Base-by-base conservation (phyloP, 305 asterid genomes). In the Stenogyne calaminthoides region DNA sequence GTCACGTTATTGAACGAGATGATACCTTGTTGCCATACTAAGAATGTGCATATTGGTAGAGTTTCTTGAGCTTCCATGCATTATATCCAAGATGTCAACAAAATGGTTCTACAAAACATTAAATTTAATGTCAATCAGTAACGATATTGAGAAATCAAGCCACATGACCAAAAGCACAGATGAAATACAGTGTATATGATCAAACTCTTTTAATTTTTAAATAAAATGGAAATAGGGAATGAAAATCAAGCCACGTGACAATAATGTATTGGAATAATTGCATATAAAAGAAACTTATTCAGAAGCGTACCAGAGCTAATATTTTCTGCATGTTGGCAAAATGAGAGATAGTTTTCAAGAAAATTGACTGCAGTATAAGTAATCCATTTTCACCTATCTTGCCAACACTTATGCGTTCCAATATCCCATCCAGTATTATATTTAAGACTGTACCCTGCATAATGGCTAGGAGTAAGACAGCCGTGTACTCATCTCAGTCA, bases 11-110 rank as follows among this genome's bases (percentile, higher is more conserved):
- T 29, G 72, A 66, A 36, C 8, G 42, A 67, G 72, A 60, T 32
- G 27, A 47, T 85, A 92, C 98, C 94, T 82, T 67, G 85, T 80
- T 46, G 91, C 95, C 78, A 86, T 81, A 62, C 77, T 84, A 77
- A 92, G 98, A 73, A 92, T 77, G 70, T 80, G 89, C 77, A 80
- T 65, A 68, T 80, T 84, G 81, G 89, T 71, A 39, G 80, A 76
- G 83, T 83, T 87, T 86, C 91, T 86, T 78, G 95, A 77, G 82
- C 89, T 85, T 87, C 97, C 98, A 69, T 73, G 84, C 92, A 82
- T 85, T 88, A 81, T 51, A 71, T 89, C 92, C 81, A 92, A 80
- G 80, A 92, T 89, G 77, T 88, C 95, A 75, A 84, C 55, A 65
- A 92, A 92, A 84, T 89, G 97, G 83, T 84, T 83, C 98, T 92